Percentiles rank a stretch among this genome's conserved stretches.
phyloP scores from a whole-genome alignment of 2,329 filamentous ascomycete species.

The Pseudocercospora fijiensis region DNA sequence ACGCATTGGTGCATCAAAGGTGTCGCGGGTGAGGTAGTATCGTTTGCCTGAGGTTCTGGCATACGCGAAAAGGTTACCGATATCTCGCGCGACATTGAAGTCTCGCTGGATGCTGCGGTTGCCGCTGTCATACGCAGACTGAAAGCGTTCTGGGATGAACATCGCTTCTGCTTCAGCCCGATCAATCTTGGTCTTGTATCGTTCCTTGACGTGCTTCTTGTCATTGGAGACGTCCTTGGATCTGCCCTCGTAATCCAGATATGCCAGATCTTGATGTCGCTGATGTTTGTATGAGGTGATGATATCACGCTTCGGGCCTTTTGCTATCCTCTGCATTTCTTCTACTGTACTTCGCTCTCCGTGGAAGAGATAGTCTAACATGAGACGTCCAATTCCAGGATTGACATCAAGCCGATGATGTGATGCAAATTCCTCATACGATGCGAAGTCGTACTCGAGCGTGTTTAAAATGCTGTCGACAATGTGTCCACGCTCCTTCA shows the following conservation, averaged over 20 bases:
- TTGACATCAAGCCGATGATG: constrained; percentile 14
- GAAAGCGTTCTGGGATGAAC: constrained; percentile 10
- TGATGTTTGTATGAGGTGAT: constrained; percentile 8
- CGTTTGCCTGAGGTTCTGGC: constrained; percentile 9
- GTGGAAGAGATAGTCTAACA: constrained; percentile 29
- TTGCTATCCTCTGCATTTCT: constrained; percentile 12
- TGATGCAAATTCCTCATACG: not conserved
- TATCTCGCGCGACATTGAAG: constrained; percentile 19
- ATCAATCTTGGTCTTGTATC: constrained; percentile 18
- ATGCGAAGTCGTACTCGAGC: constrained; percentile 20
- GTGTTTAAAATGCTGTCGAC: constrained; percentile 22
- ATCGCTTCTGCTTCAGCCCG: not conserved
- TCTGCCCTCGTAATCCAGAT: not conserved
- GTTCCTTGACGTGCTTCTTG: constrained; percentile 11
- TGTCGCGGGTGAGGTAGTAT: constrained; percentile 16
- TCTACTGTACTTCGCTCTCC: constrained; percentile 20
- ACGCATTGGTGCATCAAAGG: constrained; percentile 19
- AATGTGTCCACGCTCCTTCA: constrained; percentile 11
- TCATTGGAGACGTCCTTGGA: constrained; percentile 6
- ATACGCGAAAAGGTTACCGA: constrained; percentile 21
- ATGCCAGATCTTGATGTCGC: constrained; percentile 14
- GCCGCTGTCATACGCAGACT: constrained; percentile 3
- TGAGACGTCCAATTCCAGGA: constrained; percentile 20
- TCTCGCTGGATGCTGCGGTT: constrained; percentile 12
- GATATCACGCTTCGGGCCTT: constrained; percentile 6